Conservation (phyloP, 768 basidiomycete genomes). For the Calvatia gigantea region DNA sequence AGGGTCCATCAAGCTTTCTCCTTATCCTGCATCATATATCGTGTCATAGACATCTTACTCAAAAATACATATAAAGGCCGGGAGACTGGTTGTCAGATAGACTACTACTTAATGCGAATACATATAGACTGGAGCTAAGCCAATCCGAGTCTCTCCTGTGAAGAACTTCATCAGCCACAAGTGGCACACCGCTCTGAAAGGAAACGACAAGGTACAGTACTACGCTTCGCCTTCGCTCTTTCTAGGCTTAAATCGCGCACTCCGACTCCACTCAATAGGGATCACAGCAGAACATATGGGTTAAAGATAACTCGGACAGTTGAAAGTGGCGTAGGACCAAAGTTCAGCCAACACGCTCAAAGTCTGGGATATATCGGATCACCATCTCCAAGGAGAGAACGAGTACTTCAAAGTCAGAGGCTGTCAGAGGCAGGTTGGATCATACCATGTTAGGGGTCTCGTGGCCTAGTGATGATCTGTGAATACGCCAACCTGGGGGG, state of each 20-base stretch:
- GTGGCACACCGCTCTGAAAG: neutral
- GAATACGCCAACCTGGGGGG: too few relatives aligned
- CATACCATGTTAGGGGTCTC: too few relatives aligned
- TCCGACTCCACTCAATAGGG: neutral
- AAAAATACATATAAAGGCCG: too few relatives aligned
- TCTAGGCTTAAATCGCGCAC: neutral
- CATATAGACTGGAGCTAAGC: too few relatives aligned
- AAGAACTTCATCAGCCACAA: too few relatives aligned
- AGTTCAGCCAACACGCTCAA: neutral
- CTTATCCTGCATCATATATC: neutral
- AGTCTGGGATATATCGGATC: too few relatives aligned
- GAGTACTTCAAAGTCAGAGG: too few relatives aligned
- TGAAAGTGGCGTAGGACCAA: neutral
- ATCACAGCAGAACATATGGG: neutral
- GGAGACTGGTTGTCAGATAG: too few relatives aligned
- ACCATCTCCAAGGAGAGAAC: neutral
- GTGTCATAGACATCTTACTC: neutral
- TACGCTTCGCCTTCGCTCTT: neutral
- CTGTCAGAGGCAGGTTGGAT: too few relatives aligned
- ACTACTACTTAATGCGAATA: too few relatives aligned
- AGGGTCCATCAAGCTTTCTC: neutral
- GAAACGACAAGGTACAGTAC: neutral
- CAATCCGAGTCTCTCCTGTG: too few relatives aligned
- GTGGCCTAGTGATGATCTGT: too few relatives aligned
- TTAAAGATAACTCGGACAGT: neutral